Base-by-base conservation (phyloP, 192 early-diverging fungal species). In the Mortierella hygrophila region DNA sequence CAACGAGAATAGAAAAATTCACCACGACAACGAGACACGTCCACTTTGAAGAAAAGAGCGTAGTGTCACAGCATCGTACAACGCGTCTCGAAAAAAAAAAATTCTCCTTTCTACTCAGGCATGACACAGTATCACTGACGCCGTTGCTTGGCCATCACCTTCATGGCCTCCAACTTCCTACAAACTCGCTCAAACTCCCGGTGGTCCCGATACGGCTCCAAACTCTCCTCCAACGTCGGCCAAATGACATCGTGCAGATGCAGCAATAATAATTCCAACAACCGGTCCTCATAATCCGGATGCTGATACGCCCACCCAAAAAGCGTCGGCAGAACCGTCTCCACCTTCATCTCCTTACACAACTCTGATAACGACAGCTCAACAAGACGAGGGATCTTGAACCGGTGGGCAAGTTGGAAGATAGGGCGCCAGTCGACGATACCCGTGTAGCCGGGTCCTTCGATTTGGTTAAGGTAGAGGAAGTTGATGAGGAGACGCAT, bases 281-380 rank as follows among this genome's bases (percentile, higher is more conserved):
- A 4, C 47, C 65, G n/a, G 3, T 75, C 47, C 26, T 81, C 79
- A 16, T 47, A 68, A 4, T 75, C 79, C 1, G 44, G 42, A 54
- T 81, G 68, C 49, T 81, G 79, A 16, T 81, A 54, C 13, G 63
- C 79, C 79, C 79, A 81, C 20, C 23, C 35, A 72, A 76, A 82
- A 2, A 76, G 52, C 20, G 35, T 44, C 0, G 46, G 49, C 13
- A 75, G 20, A 15, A 57, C 65, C 2, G 52, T 46, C 32, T 26
- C 18, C 21, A 37, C 4, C 6, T 42, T 52, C 21, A 74, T 49
- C 7, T 18, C n/a, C 15, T 73, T n/a, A 9, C 54, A 52, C 4
- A 74, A 21, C 23, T 65, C 23, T n/a, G 26, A 29, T 15, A 76
- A 42, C 3, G 80, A 74, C 10, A 76, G 2, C 9, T 37, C 26